A percentile compares a stretch with the other conserved stretches of the same genome.
phyloP scores from a whole-genome alignment of 2,329 filamentous ascomycete genomes.

The Neofusicoccum cordaticola region DNA sequence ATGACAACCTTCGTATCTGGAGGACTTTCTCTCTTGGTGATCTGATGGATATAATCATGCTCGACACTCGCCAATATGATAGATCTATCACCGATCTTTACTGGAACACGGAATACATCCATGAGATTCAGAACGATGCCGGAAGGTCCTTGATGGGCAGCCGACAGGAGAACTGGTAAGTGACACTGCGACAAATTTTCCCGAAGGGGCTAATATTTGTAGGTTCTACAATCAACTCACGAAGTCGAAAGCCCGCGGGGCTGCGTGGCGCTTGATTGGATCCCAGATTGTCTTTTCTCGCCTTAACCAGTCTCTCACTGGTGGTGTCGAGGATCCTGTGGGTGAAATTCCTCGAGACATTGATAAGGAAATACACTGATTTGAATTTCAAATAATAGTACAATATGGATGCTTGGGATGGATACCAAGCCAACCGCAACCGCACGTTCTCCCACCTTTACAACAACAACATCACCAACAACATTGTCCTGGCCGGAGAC shows the following conservation, averaged over 20 bases:
- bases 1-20: constrained; percentile 42
- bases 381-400: constrained; percentile 22
- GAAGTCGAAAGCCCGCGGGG: constrained; percentile 50
- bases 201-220: neutral
- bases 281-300: constrained; percentile 68
- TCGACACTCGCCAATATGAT: constrained; percentile 45
- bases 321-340: constrained; percentile 41
- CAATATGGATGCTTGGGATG: constrained; percentile 62
- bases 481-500: constrained; percentile 70
- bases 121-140: constrained; percentile 63
- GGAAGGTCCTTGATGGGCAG: constrained; percentile 68
- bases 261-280: constrained; percentile 69
- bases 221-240: constrained; percentile 47
- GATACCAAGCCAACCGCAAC: constrained; percentile 69
- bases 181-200: no score
- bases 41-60: constrained; percentile 42
- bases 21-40: constrained; percentile 42
- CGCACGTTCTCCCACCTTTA: constrained; percentile 66
- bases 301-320: constrained; percentile 48
- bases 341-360: neutral
- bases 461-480: constrained; percentile 67
- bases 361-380: constrained; percentile 21
- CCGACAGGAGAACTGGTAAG: constrained; percentile 66
- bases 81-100: constrained; percentile 44
- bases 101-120: constrained; percentile 62